A percentile compares a stretch with the other conserved stretches of the same genome.
Evolutionary conservation across 2,329 filamentous ascomycete genomes (phyloP).

Genomic region (Septoria linicola): DNA sequence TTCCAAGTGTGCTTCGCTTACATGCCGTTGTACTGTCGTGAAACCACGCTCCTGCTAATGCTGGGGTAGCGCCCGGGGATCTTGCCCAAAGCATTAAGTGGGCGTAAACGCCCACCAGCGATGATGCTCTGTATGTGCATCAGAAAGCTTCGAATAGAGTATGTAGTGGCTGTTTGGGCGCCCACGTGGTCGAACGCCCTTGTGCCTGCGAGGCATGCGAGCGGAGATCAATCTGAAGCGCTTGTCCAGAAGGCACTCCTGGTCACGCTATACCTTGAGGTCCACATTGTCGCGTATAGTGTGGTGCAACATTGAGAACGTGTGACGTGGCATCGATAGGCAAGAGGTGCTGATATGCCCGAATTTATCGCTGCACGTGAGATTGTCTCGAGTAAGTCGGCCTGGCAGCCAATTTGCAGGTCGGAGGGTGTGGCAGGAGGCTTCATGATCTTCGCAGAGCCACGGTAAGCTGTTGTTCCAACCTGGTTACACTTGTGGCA

Average conservation of each 20-base stretch:
- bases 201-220: neutral
- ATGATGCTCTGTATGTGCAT: neutral
- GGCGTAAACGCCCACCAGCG: neutral
- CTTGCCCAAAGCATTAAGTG: slow-evolving; percentile 15
- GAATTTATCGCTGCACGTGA: too few species aligned
- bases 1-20: neutral
- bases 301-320: neutral
- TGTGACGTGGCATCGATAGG: neutral
- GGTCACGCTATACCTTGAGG: too few species aligned
- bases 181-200: slow-evolving; percentile 12
- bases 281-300: too few species aligned
- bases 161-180: slow-evolving; percentile 2
- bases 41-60: neutral
- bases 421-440: slow-evolving; percentile 1
- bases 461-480: slow-evolving; percentile 12
- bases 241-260: too few species aligned
- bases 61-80: slow-evolving; percentile 2
- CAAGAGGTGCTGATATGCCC: neutral
- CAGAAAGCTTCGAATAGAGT: slow-evolving; percentile 15
- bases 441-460: slow-evolving; percentile 17
- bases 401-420: neutral
- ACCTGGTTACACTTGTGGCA: slow-evolving; percentile 9
- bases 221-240: too few species aligned
- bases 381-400: neutral
- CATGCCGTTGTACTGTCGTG: slow-evolving; percentile 7